Evolutionary conservation across 208 protist species (phyloP).

Genomic region (Leishmania tarentolae): DNA sequence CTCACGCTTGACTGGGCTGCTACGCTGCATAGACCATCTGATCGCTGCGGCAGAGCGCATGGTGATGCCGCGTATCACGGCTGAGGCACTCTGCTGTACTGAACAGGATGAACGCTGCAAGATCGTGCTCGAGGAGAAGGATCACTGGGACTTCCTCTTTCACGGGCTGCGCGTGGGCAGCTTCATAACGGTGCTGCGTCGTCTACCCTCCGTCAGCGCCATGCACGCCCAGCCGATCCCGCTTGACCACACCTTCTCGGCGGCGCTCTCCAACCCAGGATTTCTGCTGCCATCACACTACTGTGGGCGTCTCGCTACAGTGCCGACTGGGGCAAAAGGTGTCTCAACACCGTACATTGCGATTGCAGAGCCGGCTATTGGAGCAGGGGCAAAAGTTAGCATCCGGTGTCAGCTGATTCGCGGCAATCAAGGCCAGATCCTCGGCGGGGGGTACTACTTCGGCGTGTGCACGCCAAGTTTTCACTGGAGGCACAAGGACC

Average conservation of each 20-base stretch:
- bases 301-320: slow-evolving; percentile 78
- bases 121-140: slow-evolving; percentile 76
- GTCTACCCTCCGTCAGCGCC: slow-evolving; percentile 30
- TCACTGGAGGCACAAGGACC: slow-evolving; percentile 72
- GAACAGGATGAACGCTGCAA: slow-evolving; percentile 63
- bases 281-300: slow-evolving; percentile 73
- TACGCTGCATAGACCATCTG: slow-evolving; percentile 68
- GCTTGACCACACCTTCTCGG: slow-evolving; percentile 74
- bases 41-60: slow-evolving; percentile 59
- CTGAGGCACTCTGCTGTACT: slow-evolving; percentile 59
- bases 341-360: slow-evolving; percentile 85
- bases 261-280: slow-evolving; percentile 69
- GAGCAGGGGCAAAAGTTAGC: slow-evolving; percentile 51
- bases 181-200: slow-evolving; percentile 58
- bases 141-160: slow-evolving; percentile 85
- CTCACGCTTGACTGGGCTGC: slow-evolving; percentile 56
- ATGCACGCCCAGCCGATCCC: slow-evolving; percentile 43
- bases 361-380: slow-evolving; percentile 82
- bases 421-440: slow-evolving; percentile 82
- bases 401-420: slow-evolving; percentile 86
- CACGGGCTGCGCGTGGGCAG: slow-evolving; percentile 65
- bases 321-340: slow-evolving; percentile 62
- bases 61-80: slow-evolving; percentile 73
- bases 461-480: slow-evolving; percentile 74
- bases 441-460: slow-evolving; percentile 92